Base-by-base conservation (phyloP, 2,329 filamentous ascomycete genomes). In the Microdochium nivale region DNA sequence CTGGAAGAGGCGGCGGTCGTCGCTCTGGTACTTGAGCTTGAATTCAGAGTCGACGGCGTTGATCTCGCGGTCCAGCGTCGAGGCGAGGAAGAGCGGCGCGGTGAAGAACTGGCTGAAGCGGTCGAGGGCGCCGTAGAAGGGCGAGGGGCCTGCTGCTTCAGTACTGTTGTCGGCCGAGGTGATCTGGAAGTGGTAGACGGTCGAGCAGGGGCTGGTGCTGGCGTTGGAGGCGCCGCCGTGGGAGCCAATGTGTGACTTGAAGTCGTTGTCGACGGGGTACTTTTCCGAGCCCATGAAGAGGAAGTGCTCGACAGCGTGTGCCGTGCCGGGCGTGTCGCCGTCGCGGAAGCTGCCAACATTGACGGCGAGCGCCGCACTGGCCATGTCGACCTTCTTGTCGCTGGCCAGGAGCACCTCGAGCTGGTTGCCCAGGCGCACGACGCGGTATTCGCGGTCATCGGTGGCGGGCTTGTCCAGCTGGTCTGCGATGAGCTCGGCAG, bases 251-350 rank as follows among this genome's bases (percentile, higher is more conserved):
- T 95, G 99, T 65, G 92, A 87, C 63, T 89, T 90, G 75, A 99
- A 99, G 58, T 88, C 92, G 68, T 99, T 97, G 71, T 96, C 92
- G 65, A 85, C 82, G 1, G 94, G 94, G 64, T 94, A 99, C 81
- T 97, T 99, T 70, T 96, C 87, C 7, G 94, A 99, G 48, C 94
- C 94, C 94, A 99, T 97, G 74, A 99, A 99, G 25, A 99, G 74
- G 57, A 96, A 74, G 78, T 96, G 92, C 75, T 97, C 92, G 51
- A 97, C 90, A 7, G 90, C 91, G 73, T 97, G 94, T 49, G 92
- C 92, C 81, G 95, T 91, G 53, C 94, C 90, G 14, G 90, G 91
- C 81, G 97, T 90, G 60, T 90, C 88, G 58, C 87, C 83, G 64
- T 99, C 94, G 65, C 88, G 95, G 73, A 96, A 96, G 69, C 89